phyloP scores from a whole-genome alignment of 116 monocot species.

The Cymodocea nodosa region DNA sequence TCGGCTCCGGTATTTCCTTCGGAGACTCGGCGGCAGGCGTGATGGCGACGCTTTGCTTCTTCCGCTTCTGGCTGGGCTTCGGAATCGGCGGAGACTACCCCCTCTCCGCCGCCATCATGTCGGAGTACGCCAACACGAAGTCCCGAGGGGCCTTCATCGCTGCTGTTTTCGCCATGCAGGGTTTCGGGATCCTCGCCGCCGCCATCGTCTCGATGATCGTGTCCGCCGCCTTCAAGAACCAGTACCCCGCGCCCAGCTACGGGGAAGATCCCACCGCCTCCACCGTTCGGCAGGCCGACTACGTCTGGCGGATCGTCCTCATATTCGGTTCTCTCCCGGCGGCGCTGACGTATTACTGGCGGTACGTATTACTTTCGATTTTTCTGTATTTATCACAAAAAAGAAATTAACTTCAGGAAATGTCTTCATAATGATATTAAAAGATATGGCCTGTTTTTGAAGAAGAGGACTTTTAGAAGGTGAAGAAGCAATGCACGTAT shows the following conservation, averaged over 20 bases:
- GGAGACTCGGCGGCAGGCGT: slow-evolving; percentile 16
- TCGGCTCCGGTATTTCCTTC: slow-evolving; percentile 50
- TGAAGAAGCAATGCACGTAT: no score
- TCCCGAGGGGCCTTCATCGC: slow-evolving; percentile 8
- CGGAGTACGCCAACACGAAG: slow-evolving; percentile 67
- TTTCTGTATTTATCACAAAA: no score
- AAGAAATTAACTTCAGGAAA: no score
- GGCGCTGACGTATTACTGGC: slow-evolving; percentile 28
- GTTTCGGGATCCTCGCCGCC: slow-evolving; percentile 32
- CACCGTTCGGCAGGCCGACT: slow-evolving; percentile 10
- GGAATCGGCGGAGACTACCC: slow-evolving; percentile 33
- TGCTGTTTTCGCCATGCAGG: no score
- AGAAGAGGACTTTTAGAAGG: no score
- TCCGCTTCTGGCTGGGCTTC: slow-evolving; percentile 74
- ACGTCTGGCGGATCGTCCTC: slow-evolving; percentile 13
- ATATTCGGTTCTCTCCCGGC: slow-evolving; percentile 30
- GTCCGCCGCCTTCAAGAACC: slow-evolving; percentile 16
- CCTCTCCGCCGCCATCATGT: slow-evolving; percentile 56
- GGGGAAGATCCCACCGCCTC: slow-evolving; percentile 2
- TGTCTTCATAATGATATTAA: no score
- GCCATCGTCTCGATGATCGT: slow-evolving; percentile 38
- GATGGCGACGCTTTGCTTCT: slow-evolving; percentile 58
- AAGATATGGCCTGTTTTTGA: no score
- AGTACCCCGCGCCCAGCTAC: neutral
- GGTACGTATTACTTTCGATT: neutral